Conservation (phyloP, 192 early-diverging fungal species). For the Cetraspora pellucida region DNA sequence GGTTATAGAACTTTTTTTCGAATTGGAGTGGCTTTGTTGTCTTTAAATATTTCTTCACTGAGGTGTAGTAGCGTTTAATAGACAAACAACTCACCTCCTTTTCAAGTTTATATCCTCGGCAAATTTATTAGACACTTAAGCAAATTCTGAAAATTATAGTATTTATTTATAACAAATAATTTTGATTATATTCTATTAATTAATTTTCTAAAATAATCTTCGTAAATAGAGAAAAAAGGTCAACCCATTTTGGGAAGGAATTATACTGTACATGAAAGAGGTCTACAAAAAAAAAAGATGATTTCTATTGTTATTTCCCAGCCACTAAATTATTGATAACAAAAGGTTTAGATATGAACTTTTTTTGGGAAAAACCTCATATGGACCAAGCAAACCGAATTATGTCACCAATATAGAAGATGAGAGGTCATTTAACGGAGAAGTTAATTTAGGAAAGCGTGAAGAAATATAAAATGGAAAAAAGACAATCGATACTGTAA, state of each 20-base stretch:
- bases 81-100: not conserved
- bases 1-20: not conserved
- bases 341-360: slow-evolving; percentile 2
- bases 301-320: not conserved
- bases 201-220: not conserved
- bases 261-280: not conserved
- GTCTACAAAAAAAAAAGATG: not conserved
- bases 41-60: slow-evolving; percentile 7
- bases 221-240: slow-evolving; percentile 1
- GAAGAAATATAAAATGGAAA: no score
- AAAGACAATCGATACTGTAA: no score
- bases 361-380: slow-evolving; percentile 8
- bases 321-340: not conserved
- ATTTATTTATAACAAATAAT: not conserved
- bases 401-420: not conserved
- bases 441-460: no score
- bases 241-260: not conserved
- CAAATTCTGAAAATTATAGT: slow-evolving; percentile 2
- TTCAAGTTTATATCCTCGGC: not conserved
- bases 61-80: not conserved
- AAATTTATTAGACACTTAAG: not conserved
- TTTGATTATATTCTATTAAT: not conserved
- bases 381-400: not conserved
- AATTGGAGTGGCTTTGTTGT: slow-evolving; percentile 2
- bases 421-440: no score